phyloP scores from a whole-genome alignment of 176 grass and related monocot genomes.

The Carex kokanica region DNA sequence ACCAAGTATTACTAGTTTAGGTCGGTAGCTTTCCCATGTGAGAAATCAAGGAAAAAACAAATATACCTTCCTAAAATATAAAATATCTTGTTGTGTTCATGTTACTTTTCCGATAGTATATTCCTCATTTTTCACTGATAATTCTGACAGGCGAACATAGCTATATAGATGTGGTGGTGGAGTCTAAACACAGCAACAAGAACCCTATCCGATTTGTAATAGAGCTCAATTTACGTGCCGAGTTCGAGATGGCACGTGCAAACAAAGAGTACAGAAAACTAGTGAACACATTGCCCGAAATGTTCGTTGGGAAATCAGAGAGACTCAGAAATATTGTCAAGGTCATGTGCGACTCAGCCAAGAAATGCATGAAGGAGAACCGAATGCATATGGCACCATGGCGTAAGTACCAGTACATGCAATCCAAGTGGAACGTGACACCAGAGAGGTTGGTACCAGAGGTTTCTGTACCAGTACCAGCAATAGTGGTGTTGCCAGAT shows the following conservation, averaged over 20 bases:
- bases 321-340: conserved; percentile 43
- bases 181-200: conserved; percentile 42
- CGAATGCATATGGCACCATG: conserved; percentile 78
- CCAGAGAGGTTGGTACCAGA: conserved; percentile 36
- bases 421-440: conserved; percentile 74
- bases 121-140: not conserved
- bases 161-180: conserved; percentile 52
- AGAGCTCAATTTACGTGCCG: conserved; percentile 53
- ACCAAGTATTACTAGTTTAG: not conserved
- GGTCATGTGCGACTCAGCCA: conserved; percentile 55
- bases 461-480: not conserved
- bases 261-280: conserved; percentile 49
- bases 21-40: not conserved
- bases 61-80: not conserved
- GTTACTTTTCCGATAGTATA: not conserved
- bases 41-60: not conserved
- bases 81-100: not conserved
- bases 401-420: conserved; percentile 89
- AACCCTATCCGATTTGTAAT: conserved; percentile 42
- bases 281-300: conserved; percentile 50
- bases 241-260: conserved; percentile 65
- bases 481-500: conserved; percentile 7
- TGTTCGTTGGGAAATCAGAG: conserved; percentile 57
- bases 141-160: conserved; percentile 50
- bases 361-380: conserved; percentile 76